Evolutionary conservation across 305 asterid species (phyloP).

Genomic region (Fraxinus albicans): DNA sequence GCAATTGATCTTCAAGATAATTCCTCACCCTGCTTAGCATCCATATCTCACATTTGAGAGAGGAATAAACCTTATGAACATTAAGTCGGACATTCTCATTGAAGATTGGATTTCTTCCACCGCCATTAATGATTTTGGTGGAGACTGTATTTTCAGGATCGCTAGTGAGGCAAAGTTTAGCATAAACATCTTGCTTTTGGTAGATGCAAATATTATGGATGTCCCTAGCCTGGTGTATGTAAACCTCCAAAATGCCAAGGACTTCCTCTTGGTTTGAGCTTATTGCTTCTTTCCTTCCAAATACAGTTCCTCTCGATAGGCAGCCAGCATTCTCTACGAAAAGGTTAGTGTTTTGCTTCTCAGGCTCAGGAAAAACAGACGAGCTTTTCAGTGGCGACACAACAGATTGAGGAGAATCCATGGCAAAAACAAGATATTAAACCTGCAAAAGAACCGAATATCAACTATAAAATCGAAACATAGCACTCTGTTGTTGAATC

Average conservation of each 20-base stretch:
- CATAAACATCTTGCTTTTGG: constrained; percentile 97
- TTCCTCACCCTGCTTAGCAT: constrained; percentile 96
- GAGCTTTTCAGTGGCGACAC: constrained; percentile 71
- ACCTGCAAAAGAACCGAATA: constrained; percentile 27
- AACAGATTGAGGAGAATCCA: constrained; percentile 92
- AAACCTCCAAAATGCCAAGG: constrained; percentile 72
- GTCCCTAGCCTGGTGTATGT: constrained; percentile 84
- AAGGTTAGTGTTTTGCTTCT: constrained; percentile 48
- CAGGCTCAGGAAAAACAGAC: constrained; percentile 43
- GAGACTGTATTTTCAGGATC: constrained; percentile 75
- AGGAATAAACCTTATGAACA: constrained; percentile 60
- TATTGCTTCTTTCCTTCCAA: constrained; percentile 38
- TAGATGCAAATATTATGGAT: constrained; percentile 96
- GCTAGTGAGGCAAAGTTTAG: constrained; percentile 75
- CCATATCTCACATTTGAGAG: constrained; percentile 93
- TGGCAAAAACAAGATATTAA: constrained; percentile 26
- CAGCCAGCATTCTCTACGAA: constrained; percentile 33
- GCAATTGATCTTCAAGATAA: constrained; percentile 91
- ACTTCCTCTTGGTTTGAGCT: constrained; percentile 36
- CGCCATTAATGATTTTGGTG: constrained; percentile 81
- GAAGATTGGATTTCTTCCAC: constrained; percentile 85
- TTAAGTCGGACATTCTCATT: constrained; percentile 58
- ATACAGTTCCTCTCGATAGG: constrained; percentile 37
- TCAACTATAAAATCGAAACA: constrained; percentile 3
- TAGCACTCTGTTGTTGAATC: not conserved